phyloP scores from a whole-genome alignment of 495 filamentous ascomycete genomes.

The Paragyromitra xinjiangensis region DNA sequence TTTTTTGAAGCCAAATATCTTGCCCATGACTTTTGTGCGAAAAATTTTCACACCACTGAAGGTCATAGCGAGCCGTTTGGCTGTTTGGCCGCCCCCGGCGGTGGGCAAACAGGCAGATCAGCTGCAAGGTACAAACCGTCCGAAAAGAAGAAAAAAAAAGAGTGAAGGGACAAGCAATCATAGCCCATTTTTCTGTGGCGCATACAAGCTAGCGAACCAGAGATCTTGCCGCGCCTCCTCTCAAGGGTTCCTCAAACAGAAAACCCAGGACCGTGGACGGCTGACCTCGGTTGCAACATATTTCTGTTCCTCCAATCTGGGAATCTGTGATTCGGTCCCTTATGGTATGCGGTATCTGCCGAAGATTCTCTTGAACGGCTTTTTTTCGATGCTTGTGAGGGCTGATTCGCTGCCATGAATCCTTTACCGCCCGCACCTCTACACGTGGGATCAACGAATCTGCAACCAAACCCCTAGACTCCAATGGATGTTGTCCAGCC shows the following conservation, averaged over 20 bases:
- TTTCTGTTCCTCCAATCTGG: background rate
- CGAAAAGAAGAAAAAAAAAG: slow-evolving; percentile 12
- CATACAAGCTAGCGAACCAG: slow-evolving; percentile 8
- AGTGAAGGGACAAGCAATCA: slow-evolving; percentile 14
- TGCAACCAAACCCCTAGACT: slow-evolving; percentile 17
- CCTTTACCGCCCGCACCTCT: slow-evolving; percentile 19
- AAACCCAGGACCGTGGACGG: slow-evolving; percentile 36
- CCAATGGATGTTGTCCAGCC: slow-evolving; percentile 18
- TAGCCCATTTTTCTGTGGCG: slow-evolving; percentile 22
- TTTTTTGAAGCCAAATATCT: background rate
- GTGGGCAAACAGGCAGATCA: slow-evolving; percentile 30
- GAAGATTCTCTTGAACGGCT: background rate
- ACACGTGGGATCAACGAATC: slow-evolving; percentile 14
- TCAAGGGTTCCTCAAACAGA: slow-evolving; percentile 26
- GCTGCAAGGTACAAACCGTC: slow-evolving; percentile 34
- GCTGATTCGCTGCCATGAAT: slow-evolving; percentile 21
- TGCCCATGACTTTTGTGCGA: background rate
- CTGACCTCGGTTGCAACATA: slow-evolving; percentile 21
- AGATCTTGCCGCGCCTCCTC: slow-evolving; percentile 1
- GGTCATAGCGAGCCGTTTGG: background rate
- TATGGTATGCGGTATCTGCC: background rate
- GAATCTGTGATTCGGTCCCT: background rate
- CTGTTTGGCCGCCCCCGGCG: background rate
- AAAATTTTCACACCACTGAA: slow-evolving; percentile 5
- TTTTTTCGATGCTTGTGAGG: slow-evolving; percentile 2